Conservation (phyloP, 1,139 yeast species). For the Zygosaccharomyces sapae region DNA sequence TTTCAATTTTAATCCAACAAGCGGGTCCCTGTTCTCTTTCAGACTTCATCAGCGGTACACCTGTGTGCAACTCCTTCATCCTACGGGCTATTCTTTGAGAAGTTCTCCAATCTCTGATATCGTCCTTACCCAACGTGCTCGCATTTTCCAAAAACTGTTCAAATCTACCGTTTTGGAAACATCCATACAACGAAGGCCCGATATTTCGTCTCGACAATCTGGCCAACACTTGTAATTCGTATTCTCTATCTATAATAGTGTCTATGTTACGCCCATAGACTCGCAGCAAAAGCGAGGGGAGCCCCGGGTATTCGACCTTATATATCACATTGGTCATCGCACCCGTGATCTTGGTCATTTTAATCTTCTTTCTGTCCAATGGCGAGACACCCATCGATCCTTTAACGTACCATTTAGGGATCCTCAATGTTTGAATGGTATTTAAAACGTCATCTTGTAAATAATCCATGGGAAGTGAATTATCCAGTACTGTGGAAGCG, state of each 20-base stretch:
- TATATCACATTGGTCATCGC: conserved; percentile 91
- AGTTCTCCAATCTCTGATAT: conserved; percentile 69
- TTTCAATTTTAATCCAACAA: conserved; percentile 64
- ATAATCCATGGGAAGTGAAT: conserved; percentile 73
- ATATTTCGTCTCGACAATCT: conserved; percentile 72
- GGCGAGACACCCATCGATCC: conserved; percentile 26
- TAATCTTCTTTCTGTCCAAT: conserved; percentile 39
- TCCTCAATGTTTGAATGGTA: conserved; percentile 56
- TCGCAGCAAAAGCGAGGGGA: conserved; percentile 57
- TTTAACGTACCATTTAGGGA: conserved; percentile 68
- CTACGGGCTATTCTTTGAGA: conserved; percentile 88
- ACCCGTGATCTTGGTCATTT: conserved; percentile 70
- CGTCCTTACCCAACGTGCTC: conserved; percentile 53
- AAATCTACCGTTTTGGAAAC: conserved; percentile 84
- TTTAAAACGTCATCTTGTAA: conserved; percentile 77
- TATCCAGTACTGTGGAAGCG: conserved; percentile 48
- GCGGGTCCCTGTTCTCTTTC: conserved; percentile 58
- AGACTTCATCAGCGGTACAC: conserved; percentile 56
- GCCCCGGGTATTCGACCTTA: conserved; percentile 46
- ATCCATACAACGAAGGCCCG: conserved; percentile 86
- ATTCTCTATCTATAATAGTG: conserved; percentile 78
- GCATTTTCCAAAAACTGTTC: conserved; percentile 80
- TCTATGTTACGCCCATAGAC: conserved; percentile 91
- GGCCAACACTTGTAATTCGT: conserved; percentile 67
- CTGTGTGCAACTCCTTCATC: conserved; percentile 89